Conservation (phyloP, 192 early-diverging fungal genomes). For the Podila verticillata region DNA sequence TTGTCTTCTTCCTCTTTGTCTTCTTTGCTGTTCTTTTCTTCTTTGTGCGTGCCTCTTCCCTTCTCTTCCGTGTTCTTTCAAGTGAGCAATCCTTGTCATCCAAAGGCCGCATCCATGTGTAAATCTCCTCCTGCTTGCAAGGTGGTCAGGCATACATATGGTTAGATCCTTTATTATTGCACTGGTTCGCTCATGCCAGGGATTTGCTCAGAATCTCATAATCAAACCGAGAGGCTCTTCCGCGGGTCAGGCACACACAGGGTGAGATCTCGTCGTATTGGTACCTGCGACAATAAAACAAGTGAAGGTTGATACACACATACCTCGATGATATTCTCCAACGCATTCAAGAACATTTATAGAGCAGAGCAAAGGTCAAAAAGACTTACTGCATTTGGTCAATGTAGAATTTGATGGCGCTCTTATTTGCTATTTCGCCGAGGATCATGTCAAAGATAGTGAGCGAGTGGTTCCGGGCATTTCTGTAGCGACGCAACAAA, state of each 20-base stretch:
- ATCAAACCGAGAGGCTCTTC: slow-evolving; percentile 63
- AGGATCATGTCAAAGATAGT: not conserved
- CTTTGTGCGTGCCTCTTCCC: not conserved
- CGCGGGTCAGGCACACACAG: slow-evolving; percentile 57
- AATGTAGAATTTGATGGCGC: slow-evolving; percentile 71
- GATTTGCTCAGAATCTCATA: slow-evolving; percentile 74
- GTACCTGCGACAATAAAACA: slow-evolving; percentile 50
- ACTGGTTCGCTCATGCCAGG: slow-evolving; percentile 11
- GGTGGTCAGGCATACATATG: not conserved
- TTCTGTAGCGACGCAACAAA: too few species aligned
- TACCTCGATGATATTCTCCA: not conserved
- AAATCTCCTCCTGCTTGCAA: not conserved
- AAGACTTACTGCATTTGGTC: slow-evolving; percentile 59
- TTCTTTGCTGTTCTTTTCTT: too few species aligned
- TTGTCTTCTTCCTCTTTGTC: not conserved
- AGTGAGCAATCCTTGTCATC: too few species aligned
- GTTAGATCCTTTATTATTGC: not conserved
- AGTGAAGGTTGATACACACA: slow-evolving; percentile 5
- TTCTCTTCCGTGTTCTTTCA: too few species aligned
- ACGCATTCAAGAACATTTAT: not conserved
- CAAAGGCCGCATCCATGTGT: too few species aligned
- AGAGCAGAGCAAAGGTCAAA: not conserved
- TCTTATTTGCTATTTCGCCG: slow-evolving; percentile 55
- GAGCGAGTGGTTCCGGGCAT: not conserved
- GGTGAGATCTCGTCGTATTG: slow-evolving; percentile 73